Evolutionary conservation across 1,284 basidiomycete species (phyloP).

Genomic region (Leccinum pachyderme): DNA sequence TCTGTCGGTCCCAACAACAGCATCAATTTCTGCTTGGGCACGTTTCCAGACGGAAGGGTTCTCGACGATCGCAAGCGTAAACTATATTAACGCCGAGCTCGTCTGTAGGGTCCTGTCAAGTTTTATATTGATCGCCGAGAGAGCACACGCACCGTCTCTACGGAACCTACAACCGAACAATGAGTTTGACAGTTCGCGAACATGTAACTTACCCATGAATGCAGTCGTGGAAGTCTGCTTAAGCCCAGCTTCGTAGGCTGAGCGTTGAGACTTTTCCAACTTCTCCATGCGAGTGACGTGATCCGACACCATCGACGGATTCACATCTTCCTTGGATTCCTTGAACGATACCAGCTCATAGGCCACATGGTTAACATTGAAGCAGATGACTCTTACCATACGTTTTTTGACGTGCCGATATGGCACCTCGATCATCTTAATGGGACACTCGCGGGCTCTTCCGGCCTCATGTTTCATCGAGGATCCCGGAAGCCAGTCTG

Average conservation of each 20-base stretch:
- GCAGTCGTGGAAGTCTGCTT: constrained; percentile 18
- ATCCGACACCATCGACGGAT: constrained; percentile 21
- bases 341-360: neutral
- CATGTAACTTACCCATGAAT: constrained; percentile 18
- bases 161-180: constrained; percentile 4
- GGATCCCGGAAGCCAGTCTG: constrained; percentile 27
- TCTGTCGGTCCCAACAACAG: constrained; percentile 35
- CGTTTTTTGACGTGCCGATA: constrained; percentile 19
- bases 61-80: constrained; percentile 38
- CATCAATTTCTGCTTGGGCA: constrained; percentile 40
- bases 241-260: constrained; percentile 18
- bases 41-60: constrained; percentile 32
- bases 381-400: constrained; percentile 7
- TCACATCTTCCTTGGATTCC: constrained; percentile 8
- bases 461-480: constrained; percentile 15
- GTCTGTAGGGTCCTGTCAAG: constrained; percentile 15
- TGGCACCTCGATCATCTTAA: constrained; percentile 17
- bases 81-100: constrained; percentile 14
- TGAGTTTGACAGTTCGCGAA: neutral
- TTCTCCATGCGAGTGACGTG: constrained; percentile 22
- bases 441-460: constrained; percentile 11
- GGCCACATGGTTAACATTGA: neutral
- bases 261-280: constrained; percentile 6
- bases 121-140: neutral
- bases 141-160: constrained; percentile 22